These are phyloP conservation scores for Sporisorium graminicola DNA, from an alignment of 1,284 basidiomycete species.

Conservation along the genomic window DNA sequence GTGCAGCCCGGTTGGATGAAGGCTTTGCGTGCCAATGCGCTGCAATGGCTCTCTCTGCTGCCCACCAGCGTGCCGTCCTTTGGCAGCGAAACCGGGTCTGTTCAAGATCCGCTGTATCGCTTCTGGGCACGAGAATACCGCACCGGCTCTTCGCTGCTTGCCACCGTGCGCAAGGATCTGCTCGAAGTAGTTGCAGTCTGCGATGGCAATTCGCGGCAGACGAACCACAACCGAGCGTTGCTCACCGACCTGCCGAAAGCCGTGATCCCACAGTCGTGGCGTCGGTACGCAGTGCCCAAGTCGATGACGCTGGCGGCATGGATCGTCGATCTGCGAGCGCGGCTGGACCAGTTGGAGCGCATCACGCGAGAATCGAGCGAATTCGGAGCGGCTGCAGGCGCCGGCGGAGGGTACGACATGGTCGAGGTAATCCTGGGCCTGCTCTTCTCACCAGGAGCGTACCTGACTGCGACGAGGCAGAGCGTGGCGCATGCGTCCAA, in stretches of 20 bases:
- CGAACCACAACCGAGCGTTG: conserved; percentile 61
- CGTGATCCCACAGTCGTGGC: conserved; percentile 58
- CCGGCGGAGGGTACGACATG: conserved; percentile 46
- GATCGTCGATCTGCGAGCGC: conserved; percentile 60
- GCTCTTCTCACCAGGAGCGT: conserved; percentile 64
- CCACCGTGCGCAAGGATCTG: conserved; percentile 55
- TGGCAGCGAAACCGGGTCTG: conserved; percentile 39
- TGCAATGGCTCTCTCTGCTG: conserved; percentile 52
- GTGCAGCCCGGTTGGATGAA: conserved; percentile 66
- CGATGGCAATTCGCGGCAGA: conserved; percentile 56
- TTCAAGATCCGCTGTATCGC: conserved; percentile 61
- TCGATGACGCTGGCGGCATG: conserved; percentile 58
- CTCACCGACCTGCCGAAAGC: conserved; percentile 61
- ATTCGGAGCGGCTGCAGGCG: conserved; percentile 5
- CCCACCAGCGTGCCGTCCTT: conserved; percentile 37
- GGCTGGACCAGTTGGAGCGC: conserved; percentile 56
- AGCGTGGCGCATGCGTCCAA: conserved; percentile 56
- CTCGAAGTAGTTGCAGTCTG: conserved; percentile 57
- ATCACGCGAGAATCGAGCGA: conserved; percentile 27
- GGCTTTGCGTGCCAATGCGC: conserved; percentile 52
- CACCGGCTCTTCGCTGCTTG: conserved; percentile 50
- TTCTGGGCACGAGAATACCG: conserved; percentile 68
- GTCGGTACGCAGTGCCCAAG: conserved; percentile 53
- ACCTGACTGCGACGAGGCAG: conserved; percentile 67
- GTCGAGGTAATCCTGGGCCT: conserved; percentile 60